Evolutionary conservation across 805 yeast species (phyloP).

Genomic region (Cyberlindnera mrakii): DNA sequence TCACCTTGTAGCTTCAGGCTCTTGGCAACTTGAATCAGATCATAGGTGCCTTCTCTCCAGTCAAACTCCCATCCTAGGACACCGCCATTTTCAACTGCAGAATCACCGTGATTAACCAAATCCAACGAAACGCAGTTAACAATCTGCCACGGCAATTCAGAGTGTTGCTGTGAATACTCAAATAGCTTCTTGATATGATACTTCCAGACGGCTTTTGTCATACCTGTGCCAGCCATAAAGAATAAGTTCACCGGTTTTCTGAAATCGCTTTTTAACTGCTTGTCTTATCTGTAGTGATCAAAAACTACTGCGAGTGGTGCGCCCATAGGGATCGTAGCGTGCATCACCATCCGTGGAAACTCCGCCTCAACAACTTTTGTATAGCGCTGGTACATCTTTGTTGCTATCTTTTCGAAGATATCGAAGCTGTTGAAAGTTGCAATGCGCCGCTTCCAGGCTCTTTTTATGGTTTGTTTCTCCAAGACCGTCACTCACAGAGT

Average conservation of each 20-base stretch:
- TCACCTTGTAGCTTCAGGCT: slow-evolving; percentile 26
- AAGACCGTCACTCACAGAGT: slow-evolving; percentile 6
- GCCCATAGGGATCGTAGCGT: slow-evolving; percentile 23
- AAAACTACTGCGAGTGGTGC: slow-evolving; percentile 21
- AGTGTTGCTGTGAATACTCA: slow-evolving; percentile 21
- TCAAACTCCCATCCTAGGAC: slow-evolving; percentile 47
- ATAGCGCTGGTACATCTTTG: slow-evolving; percentile 15
- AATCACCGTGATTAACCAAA: slow-evolving; percentile 63
- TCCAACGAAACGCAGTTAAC: slow-evolving; percentile 50
- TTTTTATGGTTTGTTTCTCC: slow-evolving; percentile 1
- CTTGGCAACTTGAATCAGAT: slow-evolving; percentile 31
- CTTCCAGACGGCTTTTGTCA: slow-evolving; percentile 61
- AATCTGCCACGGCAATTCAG: slow-evolving; percentile 32
- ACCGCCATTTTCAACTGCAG: slow-evolving; percentile 47
- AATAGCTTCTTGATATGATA: slow-evolving; percentile 43
- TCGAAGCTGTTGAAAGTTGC: neutral
- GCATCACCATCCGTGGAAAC: slow-evolving; percentile 20
- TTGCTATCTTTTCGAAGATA: neutral
- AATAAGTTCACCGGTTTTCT: slow-evolving; percentile 18
- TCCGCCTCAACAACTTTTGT: slow-evolving; percentile 24
- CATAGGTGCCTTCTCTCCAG: slow-evolving; percentile 70
- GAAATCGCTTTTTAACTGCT: slow-evolving; percentile 3
- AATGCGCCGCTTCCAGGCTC: neutral
- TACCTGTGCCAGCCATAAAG: slow-evolving; percentile 37
- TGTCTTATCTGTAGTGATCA: slow-evolving; percentile 20